Evolutionary conservation across 352 stramenopile genomes (phyloP).

Genomic region (Phytophthora nicotianae): DNA sequence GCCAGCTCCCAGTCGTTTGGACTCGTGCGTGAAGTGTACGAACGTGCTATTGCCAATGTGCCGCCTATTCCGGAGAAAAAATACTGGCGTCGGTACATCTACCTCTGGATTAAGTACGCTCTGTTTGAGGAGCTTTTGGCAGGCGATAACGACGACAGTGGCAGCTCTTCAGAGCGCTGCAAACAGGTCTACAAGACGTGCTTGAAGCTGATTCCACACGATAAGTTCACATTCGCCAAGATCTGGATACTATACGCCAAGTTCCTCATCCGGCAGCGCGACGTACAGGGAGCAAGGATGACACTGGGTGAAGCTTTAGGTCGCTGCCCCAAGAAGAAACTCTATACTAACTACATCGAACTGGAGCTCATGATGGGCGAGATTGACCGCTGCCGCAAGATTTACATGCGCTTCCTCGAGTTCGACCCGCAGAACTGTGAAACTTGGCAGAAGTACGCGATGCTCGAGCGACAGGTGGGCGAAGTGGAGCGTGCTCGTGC

Average conservation of each 20-base stretch:
- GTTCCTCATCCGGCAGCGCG: constrained; percentile 95
- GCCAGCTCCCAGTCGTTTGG: constrained; percentile 55
- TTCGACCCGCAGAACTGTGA: constrained; percentile 91
- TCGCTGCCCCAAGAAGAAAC: constrained; percentile 92
- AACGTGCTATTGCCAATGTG: constrained; percentile 94
- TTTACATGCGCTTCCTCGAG: constrained; percentile 89
- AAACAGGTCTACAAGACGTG: constrained; percentile 96
- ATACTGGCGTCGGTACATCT: constrained; percentile 99
- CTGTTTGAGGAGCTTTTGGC: constrained; percentile 97
- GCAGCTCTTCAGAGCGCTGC: constrained; percentile 62
- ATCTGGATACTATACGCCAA: constrained; percentile 98
- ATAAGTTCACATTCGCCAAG: constrained; percentile 98
- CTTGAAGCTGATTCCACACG: constrained; percentile 94
- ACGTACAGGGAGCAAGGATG: constrained; percentile 91
- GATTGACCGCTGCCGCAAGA: constrained; percentile 94
- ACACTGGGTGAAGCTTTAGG: constrained; percentile 95
- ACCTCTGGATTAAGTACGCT: constrained; percentile 99
- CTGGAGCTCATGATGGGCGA: constrained; percentile 98
- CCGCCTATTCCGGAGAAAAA: constrained; percentile 96
- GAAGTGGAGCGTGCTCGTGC: constrained; percentile 93
- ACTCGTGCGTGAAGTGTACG: constrained; percentile 94
- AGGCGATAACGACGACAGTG: constrained; percentile 54
- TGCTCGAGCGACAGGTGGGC: constrained; percentile 95
- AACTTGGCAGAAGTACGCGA: constrained; percentile 96
- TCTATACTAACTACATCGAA: constrained; percentile 94